Percentiles rank a stretch among this genome's conserved stretches.
phyloP scores from a whole-genome alignment of 257 asterid genomes.

The Capsicum chinense region DNA sequence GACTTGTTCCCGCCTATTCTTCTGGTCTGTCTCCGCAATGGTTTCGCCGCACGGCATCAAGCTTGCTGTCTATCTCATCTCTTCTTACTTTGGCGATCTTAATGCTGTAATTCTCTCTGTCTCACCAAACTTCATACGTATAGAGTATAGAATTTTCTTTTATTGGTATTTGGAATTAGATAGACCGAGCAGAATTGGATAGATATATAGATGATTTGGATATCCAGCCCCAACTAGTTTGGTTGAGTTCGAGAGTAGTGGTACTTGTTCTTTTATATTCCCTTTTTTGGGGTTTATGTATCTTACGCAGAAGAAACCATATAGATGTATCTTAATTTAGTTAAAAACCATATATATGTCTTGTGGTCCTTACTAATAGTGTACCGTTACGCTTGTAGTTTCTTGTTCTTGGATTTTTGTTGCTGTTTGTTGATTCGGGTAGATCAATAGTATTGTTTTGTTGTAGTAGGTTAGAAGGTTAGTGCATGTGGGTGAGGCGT shows the following conservation, averaged over 20 bases:
- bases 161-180: background rate
- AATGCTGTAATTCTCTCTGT: slow-evolving; percentile 54
- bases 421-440: too few relatives aligned
- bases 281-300: background rate
- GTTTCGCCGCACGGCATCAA: slow-evolving; percentile 64
- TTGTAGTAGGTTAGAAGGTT: too few relatives aligned
- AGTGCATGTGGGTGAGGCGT: too few relatives aligned
- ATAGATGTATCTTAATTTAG: background rate
- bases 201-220: background rate
- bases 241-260: background rate
- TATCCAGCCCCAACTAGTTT: background rate
- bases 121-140: background rate
- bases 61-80: slow-evolving; percentile 65
- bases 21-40: slow-evolving; percentile 42
- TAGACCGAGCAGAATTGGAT: background rate
- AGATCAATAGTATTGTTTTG: too few relatives aligned
- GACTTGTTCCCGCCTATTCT: slow-evolving; percentile 6
- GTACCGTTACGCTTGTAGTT: too few relatives aligned
- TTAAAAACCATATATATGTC: too few relatives aligned
- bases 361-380: too few relatives aligned
- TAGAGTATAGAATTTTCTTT: too few relatives aligned
- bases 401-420: too few relatives aligned
- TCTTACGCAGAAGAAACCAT: background rate
- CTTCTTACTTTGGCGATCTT: slow-evolving; percentile 66
- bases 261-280: background rate